These are phyloP conservation scores for Erodium texanum DNA, from an alignment of 441 rosid species.

Conservation along the genomic window DNA sequence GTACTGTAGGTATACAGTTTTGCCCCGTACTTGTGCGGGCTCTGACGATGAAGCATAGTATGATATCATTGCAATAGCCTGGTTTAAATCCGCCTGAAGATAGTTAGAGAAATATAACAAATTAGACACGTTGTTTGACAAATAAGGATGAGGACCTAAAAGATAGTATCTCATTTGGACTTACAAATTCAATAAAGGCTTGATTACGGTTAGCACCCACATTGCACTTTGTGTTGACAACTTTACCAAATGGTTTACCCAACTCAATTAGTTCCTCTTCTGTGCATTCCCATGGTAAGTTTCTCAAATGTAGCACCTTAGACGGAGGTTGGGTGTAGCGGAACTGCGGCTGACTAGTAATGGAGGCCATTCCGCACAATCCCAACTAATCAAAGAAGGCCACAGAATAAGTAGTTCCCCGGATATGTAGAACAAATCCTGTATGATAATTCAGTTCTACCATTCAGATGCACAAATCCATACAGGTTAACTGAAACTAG, in stretches of 20 bases:
- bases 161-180: not conserved
- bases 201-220: conserved; percentile 97
- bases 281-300: conserved; percentile 98
- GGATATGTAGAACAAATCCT: conserved; percentile 1
- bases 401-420: conserved; percentile 1
- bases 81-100: conserved; percentile 72
- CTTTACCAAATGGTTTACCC: conserved; percentile 94
- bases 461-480: not conserved
- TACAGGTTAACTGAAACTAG: too few relatives aligned
- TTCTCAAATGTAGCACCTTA: conserved; percentile 93
- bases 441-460: not conserved
- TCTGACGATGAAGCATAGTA: conserved; percentile 94
- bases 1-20: conserved; percentile 98
- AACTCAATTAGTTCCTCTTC: conserved; percentile 90
- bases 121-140: not conserved
- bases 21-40: conserved; percentile 99
- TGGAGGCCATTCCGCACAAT: conserved; percentile 63
- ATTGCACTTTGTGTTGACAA: conserved; percentile 96
- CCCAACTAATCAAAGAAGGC: conserved; percentile 10
- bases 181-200: conserved; percentile 68
- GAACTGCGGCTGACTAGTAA: conserved; percentile 93
- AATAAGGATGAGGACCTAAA: not conserved
- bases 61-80: conserved; percentile 96
- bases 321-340: conserved; percentile 98
- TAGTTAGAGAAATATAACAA: not conserved